A percentile compares a stretch with the other conserved stretches of the same genome.
Evolutionary conservation across 192 early-diverging fungal genomes (phyloP).

Genomic region (Kickxella alabastrina): DNA sequence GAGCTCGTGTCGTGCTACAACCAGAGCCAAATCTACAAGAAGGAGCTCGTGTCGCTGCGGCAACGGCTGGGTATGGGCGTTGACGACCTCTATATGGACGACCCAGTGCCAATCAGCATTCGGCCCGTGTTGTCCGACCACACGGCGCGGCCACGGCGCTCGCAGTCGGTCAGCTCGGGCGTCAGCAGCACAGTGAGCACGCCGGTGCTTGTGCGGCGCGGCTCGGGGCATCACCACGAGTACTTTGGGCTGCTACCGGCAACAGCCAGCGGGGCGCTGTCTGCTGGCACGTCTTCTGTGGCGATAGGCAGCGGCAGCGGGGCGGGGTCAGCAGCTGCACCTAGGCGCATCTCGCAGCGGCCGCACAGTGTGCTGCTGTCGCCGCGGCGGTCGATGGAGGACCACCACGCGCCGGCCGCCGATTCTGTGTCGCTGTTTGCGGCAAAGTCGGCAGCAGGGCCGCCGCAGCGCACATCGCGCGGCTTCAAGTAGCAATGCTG

Average conservation of each 20-base stretch:
- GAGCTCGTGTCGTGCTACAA: constrained; percentile 51
- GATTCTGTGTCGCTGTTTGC: constrained; percentile 24
- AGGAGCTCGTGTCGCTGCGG: constrained; percentile 51
- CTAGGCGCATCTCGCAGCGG: constrained; percentile 36
- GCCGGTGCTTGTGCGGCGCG: constrained; percentile 28
- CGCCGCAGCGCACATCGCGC: constrained; percentile 27
- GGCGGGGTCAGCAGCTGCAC: not conserved
- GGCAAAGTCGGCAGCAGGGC: constrained; percentile 15
- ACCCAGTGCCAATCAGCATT: constrained; percentile 46
- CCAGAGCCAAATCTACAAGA: constrained; percentile 55
- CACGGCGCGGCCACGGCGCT: constrained; percentile 37
- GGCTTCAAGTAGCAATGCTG: constrained; percentile 31
- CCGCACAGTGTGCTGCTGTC: constrained; percentile 51
- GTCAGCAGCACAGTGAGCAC: constrained; percentile 42
- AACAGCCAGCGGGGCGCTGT: not conserved
- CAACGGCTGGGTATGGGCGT: constrained; percentile 52
- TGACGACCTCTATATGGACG: constrained; percentile 50
- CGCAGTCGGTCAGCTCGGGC: constrained; percentile 50
- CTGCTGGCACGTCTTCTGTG: not conserved
- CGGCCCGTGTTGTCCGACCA: constrained; percentile 14
- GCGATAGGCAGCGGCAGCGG: not conserved
- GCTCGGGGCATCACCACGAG: constrained; percentile 35
- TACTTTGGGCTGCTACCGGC: constrained; percentile 30
- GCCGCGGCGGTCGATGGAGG: constrained; percentile 50
- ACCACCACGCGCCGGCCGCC: constrained; percentile 22